A percentile compares a stretch with the other conserved stretches of the same genome.
Evolutionary conservation across 1,139 yeast genomes (phyloP).

Genomic region (Yamadazyma siamensis): DNA sequence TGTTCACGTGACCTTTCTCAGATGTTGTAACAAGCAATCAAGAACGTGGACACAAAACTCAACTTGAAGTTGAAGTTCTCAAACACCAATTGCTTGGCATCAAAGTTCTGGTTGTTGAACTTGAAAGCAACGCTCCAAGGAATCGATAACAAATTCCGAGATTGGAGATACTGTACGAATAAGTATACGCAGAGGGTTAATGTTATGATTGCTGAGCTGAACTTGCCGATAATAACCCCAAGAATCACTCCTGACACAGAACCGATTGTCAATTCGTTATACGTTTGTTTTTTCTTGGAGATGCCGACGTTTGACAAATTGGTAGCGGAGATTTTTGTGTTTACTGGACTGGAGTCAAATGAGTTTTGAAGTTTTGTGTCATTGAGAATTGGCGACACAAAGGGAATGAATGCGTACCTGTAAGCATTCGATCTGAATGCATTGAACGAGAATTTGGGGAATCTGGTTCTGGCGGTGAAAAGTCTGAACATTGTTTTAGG

Average conservation of each 20-base stretch:
- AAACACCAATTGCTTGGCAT: slow-evolving; percentile 51
- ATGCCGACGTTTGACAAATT: slow-evolving; percentile 4
- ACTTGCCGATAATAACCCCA: slow-evolving; percentile 65
- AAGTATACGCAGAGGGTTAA: slow-evolving; percentile 50
- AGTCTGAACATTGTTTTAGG: slow-evolving; percentile 12
- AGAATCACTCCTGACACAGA: slow-evolving; percentile 61
- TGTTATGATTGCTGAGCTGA: slow-evolving; percentile 56
- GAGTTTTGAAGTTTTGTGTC: slow-evolving; percentile 5
- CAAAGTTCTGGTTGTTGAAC: slow-evolving; percentile 45
- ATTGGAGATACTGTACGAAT: slow-evolving; percentile 55
- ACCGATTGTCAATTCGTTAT: slow-evolving; percentile 67
- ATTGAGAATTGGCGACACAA: slow-evolving; percentile 8
- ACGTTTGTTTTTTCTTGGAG: slow-evolving; percentile 24
- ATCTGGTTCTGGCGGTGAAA: slow-evolving; percentile 9
- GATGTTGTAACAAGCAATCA: slow-evolving; percentile 63
- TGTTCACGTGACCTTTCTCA: no score
- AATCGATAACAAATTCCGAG: slow-evolving; percentile 51
- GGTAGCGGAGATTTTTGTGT: slow-evolving; percentile 1
- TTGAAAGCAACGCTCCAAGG: slow-evolving; percentile 46
- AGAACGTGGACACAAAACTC: slow-evolving; percentile 54
- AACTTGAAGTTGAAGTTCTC: slow-evolving; percentile 65
- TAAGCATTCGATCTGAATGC: slow-evolving; percentile 7
- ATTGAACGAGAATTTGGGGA: slow-evolving; percentile 13
- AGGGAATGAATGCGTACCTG: slow-evolving; percentile 9
- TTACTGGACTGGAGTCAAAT: slow-evolving; percentile 1